Percentiles rank a stretch among this genome's conserved stretches.
Evolutionary conservation across 1,139 yeast genomes (phyloP).

Genomic region (Magnusiomyces sp.): DNA sequence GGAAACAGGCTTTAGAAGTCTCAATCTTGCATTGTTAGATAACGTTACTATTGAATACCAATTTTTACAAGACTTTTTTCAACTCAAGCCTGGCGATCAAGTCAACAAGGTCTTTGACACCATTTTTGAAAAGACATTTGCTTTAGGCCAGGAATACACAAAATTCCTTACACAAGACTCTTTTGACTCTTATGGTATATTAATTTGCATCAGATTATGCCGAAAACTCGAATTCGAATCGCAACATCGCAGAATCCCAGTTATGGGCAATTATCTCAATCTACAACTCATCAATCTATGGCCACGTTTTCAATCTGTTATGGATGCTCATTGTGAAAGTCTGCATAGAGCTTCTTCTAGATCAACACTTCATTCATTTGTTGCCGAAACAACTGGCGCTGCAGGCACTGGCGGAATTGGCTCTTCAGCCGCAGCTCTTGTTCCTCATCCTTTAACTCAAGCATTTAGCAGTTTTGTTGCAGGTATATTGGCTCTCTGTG

Average conservation of each 20-base stretch:
- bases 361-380: slow-evolving; percentile 20
- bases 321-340: slow-evolving; percentile 70
- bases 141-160: slow-evolving; percentile 41
- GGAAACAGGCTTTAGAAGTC: slow-evolving; percentile 66
- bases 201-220: slow-evolving; percentile 66
- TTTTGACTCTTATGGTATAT: slow-evolving; percentile 68
- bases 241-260: slow-evolving; percentile 60
- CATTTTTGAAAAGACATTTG: slow-evolving; percentile 44
- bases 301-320: slow-evolving; percentile 75
- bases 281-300: slow-evolving; percentile 58
- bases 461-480: slow-evolving; percentile 69
- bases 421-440: slow-evolving; percentile 28
- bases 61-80: slow-evolving; percentile 66
- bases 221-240: slow-evolving; percentile 57
- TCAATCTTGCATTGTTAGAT: slow-evolving; percentile 66
- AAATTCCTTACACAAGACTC: slow-evolving; percentile 42
- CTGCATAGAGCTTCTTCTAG: slow-evolving; percentile 40
- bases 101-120: slow-evolving; percentile 38
- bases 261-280: slow-evolving; percentile 65
- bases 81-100: slow-evolving; percentile 37
- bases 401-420: slow-evolving; percentile 18
- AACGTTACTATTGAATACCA: slow-evolving; percentile 72
- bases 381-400: slow-evolving; percentile 21
- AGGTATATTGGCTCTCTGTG: slow-evolving; percentile 54
- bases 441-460: slow-evolving; percentile 66